Percentiles rank a stretch among this genome's conserved stretches.
These are phyloP conservation scores for Ganoderma sinense DNA, from an alignment of 1,284 basidiomycete genomes.

Conservation along the genomic window DNA sequence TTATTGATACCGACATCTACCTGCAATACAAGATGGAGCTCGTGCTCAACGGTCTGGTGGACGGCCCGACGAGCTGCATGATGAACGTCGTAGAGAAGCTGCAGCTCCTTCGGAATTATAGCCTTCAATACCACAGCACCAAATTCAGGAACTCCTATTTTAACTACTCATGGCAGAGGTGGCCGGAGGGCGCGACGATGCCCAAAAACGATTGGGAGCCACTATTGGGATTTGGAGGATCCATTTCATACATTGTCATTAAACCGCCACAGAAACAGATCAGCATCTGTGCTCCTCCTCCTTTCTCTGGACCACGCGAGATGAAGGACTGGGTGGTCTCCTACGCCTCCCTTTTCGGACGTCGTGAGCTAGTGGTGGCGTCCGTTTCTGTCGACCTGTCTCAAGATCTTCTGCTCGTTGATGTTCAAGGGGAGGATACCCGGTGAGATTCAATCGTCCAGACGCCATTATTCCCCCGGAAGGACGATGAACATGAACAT, in stretches of 20 bases:
- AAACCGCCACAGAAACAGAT: constrained; percentile 9
- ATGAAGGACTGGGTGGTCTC: constrained; percentile 4
- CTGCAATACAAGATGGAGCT: constrained; percentile 63
- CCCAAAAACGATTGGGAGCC: neutral
- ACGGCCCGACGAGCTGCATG: constrained; percentile 42
- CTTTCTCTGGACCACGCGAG: neutral
- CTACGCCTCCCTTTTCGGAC: neutral
- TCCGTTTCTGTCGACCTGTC: constrained; percentile 3
- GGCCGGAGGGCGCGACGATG: neutral
- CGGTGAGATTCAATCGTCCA: neutral
- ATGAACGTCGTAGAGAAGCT: constrained; percentile 44
- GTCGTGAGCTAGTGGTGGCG: neutral
- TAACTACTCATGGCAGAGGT: constrained; percentile 2
- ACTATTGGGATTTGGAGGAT: neutral
- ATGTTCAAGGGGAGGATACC: neutral
- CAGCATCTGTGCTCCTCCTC: neutral
- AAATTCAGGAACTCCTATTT: neutral
- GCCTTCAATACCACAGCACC: neutral
- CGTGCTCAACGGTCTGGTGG: constrained; percentile 51
- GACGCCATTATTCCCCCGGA: neutral
- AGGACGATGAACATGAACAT: neutral
- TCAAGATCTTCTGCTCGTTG: constrained; percentile 4
- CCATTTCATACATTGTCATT: constrained; percentile 7
- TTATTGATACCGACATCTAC: constrained; percentile 46
- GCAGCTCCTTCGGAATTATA: constrained; percentile 38